Percentiles rank a stretch among this genome's conserved stretches.
These are phyloP conservation scores for Cochlearia excelsa DNA, from an alignment of 345 rosid species.

Conservation along the genomic window DNA sequence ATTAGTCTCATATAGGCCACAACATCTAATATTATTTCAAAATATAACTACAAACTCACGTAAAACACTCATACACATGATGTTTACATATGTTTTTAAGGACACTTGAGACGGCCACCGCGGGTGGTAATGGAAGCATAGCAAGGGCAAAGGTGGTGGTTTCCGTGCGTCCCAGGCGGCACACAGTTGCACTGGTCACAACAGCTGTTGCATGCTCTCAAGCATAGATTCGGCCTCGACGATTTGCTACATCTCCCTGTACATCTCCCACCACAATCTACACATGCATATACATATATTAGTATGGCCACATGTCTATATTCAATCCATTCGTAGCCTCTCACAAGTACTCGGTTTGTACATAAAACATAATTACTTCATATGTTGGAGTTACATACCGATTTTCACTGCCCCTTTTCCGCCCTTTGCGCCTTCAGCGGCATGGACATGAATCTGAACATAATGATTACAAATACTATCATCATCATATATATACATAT, in stretches of 20 bases:
- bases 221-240: constrained; percentile 39
- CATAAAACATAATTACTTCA: background rate
- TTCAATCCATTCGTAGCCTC: background rate
- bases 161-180: constrained; percentile 48
- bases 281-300: background rate
- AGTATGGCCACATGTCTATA: too few relatives aligned
- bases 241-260: constrained; percentile 40
- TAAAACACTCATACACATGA: background rate
- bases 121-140: constrained; percentile 44
- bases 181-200: constrained; percentile 47
- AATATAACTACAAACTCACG: background rate
- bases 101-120: constrained; percentile 45
- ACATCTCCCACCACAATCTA: constrained; percentile 40
- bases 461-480: background rate
- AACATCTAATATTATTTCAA: background rate
- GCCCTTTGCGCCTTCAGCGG: constrained; percentile 5
- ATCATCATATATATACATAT: constrained; percentile 2
- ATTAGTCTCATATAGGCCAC: background rate
- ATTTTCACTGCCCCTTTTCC: constrained; percentile 21
- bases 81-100: constrained; percentile 20
- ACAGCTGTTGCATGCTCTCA: constrained; percentile 44
- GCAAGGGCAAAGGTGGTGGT: constrained; percentile 41
- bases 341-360: background rate
- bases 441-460: constrained; percentile 26
- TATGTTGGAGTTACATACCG: constrained; percentile 6